Evolutionary conservation across 192 early-diverging fungal genomes (phyloP).

Genomic region (Geranomyces michiganensis): DNA sequence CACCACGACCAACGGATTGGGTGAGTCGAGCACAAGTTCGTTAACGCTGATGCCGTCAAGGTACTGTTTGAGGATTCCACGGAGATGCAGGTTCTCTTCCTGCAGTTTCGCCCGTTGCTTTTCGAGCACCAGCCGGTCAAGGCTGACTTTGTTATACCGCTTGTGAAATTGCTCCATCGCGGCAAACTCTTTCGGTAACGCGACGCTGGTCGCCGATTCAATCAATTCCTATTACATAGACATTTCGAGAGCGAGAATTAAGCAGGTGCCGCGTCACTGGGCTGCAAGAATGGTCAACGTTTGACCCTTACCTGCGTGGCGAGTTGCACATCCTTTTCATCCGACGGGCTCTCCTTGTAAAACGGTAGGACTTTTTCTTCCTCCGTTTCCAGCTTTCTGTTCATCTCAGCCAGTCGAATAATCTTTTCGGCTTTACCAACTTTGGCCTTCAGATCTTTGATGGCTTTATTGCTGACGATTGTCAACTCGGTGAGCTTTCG

Average conservation of each 20-base stretch:
- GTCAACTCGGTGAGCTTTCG: constrained; percentile 55
- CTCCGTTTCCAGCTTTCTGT: constrained; percentile 64
- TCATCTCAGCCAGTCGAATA: constrained; percentile 66
- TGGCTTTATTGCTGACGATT: constrained; percentile 45
- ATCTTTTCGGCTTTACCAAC: constrained; percentile 64
- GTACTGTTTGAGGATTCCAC: constrained; percentile 60
- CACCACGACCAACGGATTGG: constrained; percentile 62
- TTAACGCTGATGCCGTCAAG: constrained; percentile 62
- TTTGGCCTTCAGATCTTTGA: constrained; percentile 52
- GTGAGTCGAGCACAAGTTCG: constrained; percentile 51
- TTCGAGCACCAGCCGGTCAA: constrained; percentile 56
- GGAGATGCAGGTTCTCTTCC: constrained; percentile 57
- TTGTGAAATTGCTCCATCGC: constrained; percentile 66
- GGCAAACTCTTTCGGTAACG: constrained; percentile 46
- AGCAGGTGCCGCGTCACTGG: background rate
- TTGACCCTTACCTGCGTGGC: background rate
- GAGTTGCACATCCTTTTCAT: background rate
- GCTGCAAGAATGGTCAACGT: background rate
- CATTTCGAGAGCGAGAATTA: background rate
- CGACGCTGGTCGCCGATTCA: background rate
- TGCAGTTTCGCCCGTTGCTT: constrained; percentile 45
- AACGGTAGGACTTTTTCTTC: constrained; percentile 60
- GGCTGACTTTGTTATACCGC: constrained; percentile 58
- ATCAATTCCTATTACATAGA: background rate
- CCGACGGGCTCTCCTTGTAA: constrained; percentile 32